phyloP scores from a whole-genome alignment of 805 yeast genomes.

The Ogataea nonfermentans region DNA sequence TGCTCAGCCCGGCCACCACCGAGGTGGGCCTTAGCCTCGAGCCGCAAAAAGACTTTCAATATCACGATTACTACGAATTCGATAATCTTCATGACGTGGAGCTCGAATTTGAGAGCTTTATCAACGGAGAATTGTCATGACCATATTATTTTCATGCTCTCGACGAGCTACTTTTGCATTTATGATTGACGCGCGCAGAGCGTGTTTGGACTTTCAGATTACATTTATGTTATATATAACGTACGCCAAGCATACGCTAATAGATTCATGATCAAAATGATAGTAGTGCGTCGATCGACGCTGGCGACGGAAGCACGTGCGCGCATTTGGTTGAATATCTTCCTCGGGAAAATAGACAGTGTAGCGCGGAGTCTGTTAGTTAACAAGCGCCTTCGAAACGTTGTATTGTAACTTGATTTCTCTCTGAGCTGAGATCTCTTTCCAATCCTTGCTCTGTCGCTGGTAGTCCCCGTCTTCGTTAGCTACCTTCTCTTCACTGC shows the following conservation, averaged over 20 bases:
- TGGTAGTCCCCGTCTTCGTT: no score
- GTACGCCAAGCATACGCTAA: constrained; percentile 8
- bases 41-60: constrained; percentile 13
- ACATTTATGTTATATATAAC: constrained; percentile 6
- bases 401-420: no score
- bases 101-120: constrained; percentile 31
- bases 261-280: background rate
- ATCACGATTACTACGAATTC: constrained; percentile 26
- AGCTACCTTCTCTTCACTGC: background rate
- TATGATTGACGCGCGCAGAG: constrained; percentile 1
- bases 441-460: no score
- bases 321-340: no score
- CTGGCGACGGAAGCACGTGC: background rate
- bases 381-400: constrained; percentile 1
- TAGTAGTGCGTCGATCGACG: constrained; percentile 1
- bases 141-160: constrained; percentile 5
- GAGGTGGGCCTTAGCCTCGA: constrained; percentile 8
- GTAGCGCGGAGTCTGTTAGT: background rate
- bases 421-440: no score
- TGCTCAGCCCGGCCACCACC: constrained; percentile 13
- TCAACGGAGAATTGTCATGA: constrained; percentile 26
- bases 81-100: constrained; percentile 26
- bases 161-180: constrained; percentile 8
- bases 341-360: no score
- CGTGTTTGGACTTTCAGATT: background rate